These are phyloP conservation scores for Platanthera zijinensis DNA, from an alignment of 106 monocot genomes.

Conservation along the genomic window DNA sequence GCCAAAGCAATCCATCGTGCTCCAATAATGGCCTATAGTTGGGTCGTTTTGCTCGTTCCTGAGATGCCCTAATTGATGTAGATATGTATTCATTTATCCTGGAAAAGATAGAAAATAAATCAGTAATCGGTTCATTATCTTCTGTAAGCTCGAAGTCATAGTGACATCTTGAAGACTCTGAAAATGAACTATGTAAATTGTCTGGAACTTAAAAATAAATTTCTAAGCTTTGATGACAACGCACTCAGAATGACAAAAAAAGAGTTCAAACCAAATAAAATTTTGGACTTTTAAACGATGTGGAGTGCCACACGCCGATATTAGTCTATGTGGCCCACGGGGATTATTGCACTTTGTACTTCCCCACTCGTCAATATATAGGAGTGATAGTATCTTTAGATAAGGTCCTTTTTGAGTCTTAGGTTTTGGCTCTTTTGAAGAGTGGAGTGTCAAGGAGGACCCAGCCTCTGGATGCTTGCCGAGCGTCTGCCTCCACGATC, in stretches of 20 bases:
- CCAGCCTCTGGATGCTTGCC: too few species aligned
- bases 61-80: slow-evolving; percentile 39
- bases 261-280: neutral
- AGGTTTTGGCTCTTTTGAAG: too few species aligned
- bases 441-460: too few species aligned
- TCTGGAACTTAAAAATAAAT: neutral
- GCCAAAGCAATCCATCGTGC: slow-evolving; percentile 71
- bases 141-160: neutral
- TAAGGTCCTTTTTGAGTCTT: too few species aligned
- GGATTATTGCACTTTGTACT: too few species aligned
- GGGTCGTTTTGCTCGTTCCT: slow-evolving; percentile 53
- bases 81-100: slow-evolving; percentile 57
- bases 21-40: slow-evolving; percentile 75
- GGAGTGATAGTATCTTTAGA: too few species aligned
- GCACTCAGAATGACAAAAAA: neutral
- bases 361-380: too few species aligned
- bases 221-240: neutral
- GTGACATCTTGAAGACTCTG: neutral
- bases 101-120: slow-evolving; percentile 9
- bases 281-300: too few species aligned
- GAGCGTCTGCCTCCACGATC: too few species aligned
- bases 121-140: neutral
- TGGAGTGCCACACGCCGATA: too few species aligned
- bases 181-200: neutral
- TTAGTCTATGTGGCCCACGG: too few species aligned